phyloP scores from a whole-genome alignment of 2,329 filamentous ascomycete species.

The Claviceps monticola region DNA sequence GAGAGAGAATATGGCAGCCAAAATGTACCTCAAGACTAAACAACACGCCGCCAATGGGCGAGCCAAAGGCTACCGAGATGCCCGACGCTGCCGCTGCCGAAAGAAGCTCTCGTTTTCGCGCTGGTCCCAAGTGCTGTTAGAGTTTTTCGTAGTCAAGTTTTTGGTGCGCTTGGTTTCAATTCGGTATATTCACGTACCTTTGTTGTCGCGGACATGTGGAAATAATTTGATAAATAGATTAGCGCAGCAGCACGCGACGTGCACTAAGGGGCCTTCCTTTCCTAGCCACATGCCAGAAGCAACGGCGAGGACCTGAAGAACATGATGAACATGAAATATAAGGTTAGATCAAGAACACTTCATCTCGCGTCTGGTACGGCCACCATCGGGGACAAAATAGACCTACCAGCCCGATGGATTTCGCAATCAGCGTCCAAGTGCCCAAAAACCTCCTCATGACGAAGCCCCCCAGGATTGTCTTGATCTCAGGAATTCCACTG shows the following conservation, averaged over 20 bases:
- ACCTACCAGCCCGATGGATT: constrained; percentile 72
- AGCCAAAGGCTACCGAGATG: constrained; percentile 87
- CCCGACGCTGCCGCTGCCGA: constrained; percentile 86
- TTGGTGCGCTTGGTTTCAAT: not conserved
- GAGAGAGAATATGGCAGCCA: too few relatives aligned
- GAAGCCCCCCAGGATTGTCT: constrained; percentile 87
- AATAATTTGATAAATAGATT: constrained; percentile 91
- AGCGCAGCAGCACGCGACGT: constrained; percentile 92
- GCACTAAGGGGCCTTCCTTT: constrained; percentile 89
- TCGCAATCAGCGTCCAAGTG: constrained; percentile 76
- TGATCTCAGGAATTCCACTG: constrained; percentile 95
- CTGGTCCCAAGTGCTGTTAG: constrained; percentile 25
- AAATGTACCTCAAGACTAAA: constrained; percentile 72
- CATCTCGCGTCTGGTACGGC: not conserved
- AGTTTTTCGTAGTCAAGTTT: not conserved
- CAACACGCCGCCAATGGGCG: constrained; percentile 84
- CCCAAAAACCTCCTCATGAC: constrained; percentile 81
- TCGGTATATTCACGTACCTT: constrained; percentile 41
- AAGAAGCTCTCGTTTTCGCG: constrained; percentile 82
- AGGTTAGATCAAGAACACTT: not conserved
- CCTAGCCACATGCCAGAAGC: constrained; percentile 93
- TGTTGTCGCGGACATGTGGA: constrained; percentile 64
- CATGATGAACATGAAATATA: not conserved
- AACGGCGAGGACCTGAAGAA: constrained; percentile 63
- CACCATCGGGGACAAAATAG: not conserved